phyloP scores from a whole-genome alignment of 1,139 yeast genomes.

The Suhomyces taliae region DNA sequence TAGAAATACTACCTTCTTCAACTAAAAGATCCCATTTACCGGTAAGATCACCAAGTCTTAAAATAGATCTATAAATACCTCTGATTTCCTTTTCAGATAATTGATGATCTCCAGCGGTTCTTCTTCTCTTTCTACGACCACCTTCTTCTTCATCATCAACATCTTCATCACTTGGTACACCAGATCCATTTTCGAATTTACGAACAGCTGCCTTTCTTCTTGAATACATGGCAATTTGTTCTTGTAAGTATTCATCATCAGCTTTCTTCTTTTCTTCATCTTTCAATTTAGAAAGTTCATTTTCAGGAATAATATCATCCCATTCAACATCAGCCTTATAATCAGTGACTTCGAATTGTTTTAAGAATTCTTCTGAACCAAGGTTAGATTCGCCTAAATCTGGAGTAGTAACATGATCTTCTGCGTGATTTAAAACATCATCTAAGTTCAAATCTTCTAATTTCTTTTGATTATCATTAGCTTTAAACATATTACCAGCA shows the following conservation, averaged over 20 bases:
- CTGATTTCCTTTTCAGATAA: slow-evolving; percentile 87
- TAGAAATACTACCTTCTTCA: slow-evolving; percentile 86
- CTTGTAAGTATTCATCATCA: slow-evolving; percentile 83
- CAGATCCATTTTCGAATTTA: slow-evolving; percentile 35
- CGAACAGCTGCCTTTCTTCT: slow-evolving; percentile 76
- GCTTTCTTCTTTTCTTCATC: slow-evolving; percentile 86
- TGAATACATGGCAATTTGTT: slow-evolving; percentile 84
- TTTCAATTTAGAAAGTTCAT: slow-evolving; percentile 82
- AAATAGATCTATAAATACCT: slow-evolving; percentile 78
- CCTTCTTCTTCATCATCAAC: slow-evolving; percentile 39
- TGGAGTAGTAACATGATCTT: slow-evolving; percentile 94
- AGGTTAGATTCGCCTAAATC: slow-evolving; percentile 94
- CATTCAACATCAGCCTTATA: slow-evolving; percentile 98
- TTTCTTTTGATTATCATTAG: slow-evolving; percentile 88
- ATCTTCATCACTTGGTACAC: slow-evolving; percentile 27
- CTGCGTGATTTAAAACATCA: slow-evolving; percentile 95
- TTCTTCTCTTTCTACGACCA: slow-evolving; percentile 28
- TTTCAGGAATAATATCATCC: slow-evolving; percentile 99
- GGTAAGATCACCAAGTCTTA: slow-evolving; percentile 78
- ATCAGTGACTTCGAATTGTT: slow-evolving; percentile 97
- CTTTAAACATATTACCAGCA: slow-evolving; percentile 97
- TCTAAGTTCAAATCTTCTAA: slow-evolving; percentile 93
- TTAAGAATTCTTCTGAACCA: slow-evolving; percentile 97
- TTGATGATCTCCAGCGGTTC: slow-evolving; percentile 50
- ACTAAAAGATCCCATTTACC: slow-evolving; percentile 86